Percentiles rank a stretch among this genome's conserved stretches.
Evolutionary conservation across 768 basidiomycete species (phyloP).

Genomic region (Gyrodon lividus): DNA sequence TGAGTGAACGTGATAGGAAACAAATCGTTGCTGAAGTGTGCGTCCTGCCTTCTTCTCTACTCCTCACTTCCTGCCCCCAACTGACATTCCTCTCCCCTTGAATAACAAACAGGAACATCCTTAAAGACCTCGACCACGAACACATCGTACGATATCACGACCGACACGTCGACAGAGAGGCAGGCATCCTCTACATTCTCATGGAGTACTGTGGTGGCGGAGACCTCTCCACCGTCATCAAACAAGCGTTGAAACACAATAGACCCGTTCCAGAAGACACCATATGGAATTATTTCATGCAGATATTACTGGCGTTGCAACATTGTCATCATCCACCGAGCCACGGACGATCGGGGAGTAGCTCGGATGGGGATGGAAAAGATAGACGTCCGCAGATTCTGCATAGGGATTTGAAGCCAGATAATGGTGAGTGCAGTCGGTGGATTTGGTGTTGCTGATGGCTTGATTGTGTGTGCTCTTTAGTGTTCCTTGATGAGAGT

Average conservation of each 20-base stretch:
- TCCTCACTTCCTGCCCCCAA: background rate
- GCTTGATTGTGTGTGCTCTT: background rate
- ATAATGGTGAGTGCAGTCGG: constrained; percentile 70
- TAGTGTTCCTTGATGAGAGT: constrained; percentile 86
- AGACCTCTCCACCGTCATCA: constrained; percentile 87
- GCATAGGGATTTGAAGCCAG: constrained; percentile 95
- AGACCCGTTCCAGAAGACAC: constrained; percentile 86
- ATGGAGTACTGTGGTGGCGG: constrained; percentile 99
- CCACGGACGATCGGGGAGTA: constrained; percentile 45
- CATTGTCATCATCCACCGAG: constrained; percentile 85
- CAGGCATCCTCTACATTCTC: constrained; percentile 91
- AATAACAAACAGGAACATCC: constrained; percentile 69
- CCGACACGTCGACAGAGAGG: constrained; percentile 86
- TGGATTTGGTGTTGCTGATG: background rate
- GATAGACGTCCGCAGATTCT: constrained; percentile 72
- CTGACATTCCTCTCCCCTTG: background rate
- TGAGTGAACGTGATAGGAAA: constrained; percentile 93
- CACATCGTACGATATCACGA: constrained; percentile 97
- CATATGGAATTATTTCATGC: constrained; percentile 95
- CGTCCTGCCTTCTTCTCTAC: constrained; percentile 30
- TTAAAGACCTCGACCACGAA: constrained; percentile 92
- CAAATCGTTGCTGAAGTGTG: constrained; percentile 99
- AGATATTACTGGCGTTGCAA: constrained; percentile 84
- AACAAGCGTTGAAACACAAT: constrained; percentile 65
- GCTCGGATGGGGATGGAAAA: constrained; percentile 40